Conservation (phyloP, 2,329 filamentous ascomycete genomes). For the Ascomycota sp. region DNA sequence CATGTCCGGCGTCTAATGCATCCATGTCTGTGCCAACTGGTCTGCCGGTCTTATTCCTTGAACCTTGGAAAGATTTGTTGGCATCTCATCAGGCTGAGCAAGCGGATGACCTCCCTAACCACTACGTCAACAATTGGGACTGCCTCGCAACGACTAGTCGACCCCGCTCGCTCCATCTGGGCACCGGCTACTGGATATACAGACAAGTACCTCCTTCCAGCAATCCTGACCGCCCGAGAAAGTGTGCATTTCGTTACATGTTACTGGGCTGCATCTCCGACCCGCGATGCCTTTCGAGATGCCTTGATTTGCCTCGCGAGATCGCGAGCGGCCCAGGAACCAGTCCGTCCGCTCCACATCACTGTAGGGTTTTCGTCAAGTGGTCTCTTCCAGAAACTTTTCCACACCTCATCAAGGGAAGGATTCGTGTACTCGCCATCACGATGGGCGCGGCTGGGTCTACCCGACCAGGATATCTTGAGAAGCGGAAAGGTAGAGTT, state of each 20-base stretch:
- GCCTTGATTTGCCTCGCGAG: constrained; percentile 36
- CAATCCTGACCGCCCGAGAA: constrained; percentile 32
- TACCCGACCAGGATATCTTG: constrained; percentile 31
- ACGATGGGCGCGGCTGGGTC: constrained; percentile 40
- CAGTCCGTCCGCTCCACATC: constrained; percentile 26
- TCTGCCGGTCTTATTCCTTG: constrained; percentile 17
- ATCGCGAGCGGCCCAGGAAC: constrained; percentile 9
- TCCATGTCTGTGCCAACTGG: constrained; percentile 2
- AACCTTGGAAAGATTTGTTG: constrained; percentile 15
- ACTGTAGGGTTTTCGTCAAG: constrained; percentile 56
- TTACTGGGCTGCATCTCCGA: constrained; percentile 53
- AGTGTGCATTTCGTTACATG: constrained; percentile 62
- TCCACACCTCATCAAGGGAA: constrained; percentile 39
- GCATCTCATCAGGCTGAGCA: constrained; percentile 13
- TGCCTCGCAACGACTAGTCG: constrained; percentile 25
- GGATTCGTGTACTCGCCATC: constrained; percentile 38
- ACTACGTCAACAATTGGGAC: constrained; percentile 20
- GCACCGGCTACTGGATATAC: constrained; percentile 35
- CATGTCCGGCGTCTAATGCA: neutral
- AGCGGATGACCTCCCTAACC: constrained; percentile 23
- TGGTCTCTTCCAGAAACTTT: constrained; percentile 49
- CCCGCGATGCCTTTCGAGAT: constrained; percentile 31
- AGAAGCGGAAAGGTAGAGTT: constrained; percentile 40
- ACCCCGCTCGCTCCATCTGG: constrained; percentile 27
- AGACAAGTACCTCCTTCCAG: constrained; percentile 32